These are phyloP conservation scores for Leucocoprinus leucothites DNA, from an alignment of 768 basidiomycete species.

Conservation along the genomic window DNA sequence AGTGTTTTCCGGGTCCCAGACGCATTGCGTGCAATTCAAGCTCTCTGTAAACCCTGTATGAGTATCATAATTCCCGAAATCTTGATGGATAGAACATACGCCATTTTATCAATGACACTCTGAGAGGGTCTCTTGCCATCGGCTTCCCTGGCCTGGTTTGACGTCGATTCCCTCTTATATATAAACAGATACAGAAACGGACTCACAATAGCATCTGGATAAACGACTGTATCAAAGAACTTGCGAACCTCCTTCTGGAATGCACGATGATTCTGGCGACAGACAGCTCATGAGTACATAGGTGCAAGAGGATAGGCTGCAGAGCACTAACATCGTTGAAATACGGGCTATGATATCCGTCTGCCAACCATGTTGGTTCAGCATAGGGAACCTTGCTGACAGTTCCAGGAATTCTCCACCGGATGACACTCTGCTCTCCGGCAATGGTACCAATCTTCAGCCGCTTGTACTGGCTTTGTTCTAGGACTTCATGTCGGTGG, in stretches of 20 bases:
- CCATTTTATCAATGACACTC: conserved; percentile 80
- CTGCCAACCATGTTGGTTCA: conserved; percentile 79
- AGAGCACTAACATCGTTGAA: conserved; percentile 58
- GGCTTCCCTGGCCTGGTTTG: conserved; percentile 54
- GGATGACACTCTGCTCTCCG: conserved; percentile 56
- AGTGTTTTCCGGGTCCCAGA: conserved; percentile 90
- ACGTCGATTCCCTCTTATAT: neutral
- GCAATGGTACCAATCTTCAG: conserved; percentile 72
- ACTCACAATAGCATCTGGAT: conserved; percentile 38
- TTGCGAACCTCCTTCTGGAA: conserved; percentile 62
- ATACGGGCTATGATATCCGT: conserved; percentile 69
- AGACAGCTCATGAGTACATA: conserved; percentile 19
- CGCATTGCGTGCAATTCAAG: conserved; percentile 87
- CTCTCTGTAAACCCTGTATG: conserved; percentile 34
- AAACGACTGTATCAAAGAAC: conserved; percentile 70
- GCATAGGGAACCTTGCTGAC: conserved; percentile 81
- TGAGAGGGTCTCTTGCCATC: conserved; percentile 84
- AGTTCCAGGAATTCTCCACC: conserved; percentile 47
- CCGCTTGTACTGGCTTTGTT: conserved; percentile 68
- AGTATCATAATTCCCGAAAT: conserved; percentile 47
- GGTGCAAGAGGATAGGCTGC: conserved; percentile 28
- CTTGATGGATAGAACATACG: conserved; percentile 59
- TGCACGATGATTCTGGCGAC: conserved; percentile 46
- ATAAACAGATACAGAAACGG: neutral
- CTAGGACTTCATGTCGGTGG: conserved; percentile 82